Percentiles rank a stretch among this genome's conserved stretches.
phyloP scores from a whole-genome alignment of 345 rosid genomes.

The Citrus reticulata region DNA sequence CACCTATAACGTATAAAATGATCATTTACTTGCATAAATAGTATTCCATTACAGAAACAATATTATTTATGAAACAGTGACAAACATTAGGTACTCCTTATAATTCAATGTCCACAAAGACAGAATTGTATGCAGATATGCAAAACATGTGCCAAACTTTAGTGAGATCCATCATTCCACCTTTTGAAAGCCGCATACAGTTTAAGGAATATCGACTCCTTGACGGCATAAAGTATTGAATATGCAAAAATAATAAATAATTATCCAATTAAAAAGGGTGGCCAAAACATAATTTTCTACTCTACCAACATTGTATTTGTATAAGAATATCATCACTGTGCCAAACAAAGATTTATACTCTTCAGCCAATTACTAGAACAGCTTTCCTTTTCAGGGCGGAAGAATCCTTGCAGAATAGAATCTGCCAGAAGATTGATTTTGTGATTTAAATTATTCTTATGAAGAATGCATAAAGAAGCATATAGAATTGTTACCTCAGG shows the following conservation, averaged over 20 bases:
- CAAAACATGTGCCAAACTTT: neutral
- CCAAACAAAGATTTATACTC: neutral
- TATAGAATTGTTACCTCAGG: slow-evolving; percentile 50
- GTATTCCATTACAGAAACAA: neutral
- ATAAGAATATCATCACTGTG: neutral
- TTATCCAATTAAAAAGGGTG: neutral
- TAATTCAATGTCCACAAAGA: neutral
- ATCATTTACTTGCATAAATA: neutral
- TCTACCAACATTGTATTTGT: neutral
- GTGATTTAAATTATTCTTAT: neutral
- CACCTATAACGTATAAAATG: neutral
- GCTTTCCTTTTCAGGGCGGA: neutral
- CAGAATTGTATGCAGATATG: neutral
- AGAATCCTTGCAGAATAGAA: neutral
- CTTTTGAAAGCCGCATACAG: neutral
- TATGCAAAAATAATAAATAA: too few relatives aligned
- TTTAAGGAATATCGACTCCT: neutral
- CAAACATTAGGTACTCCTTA: neutral
- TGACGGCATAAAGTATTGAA: neutral
- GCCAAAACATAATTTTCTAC: neutral
- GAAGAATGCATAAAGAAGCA: neutral
- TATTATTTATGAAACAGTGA: neutral
- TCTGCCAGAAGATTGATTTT: neutral
- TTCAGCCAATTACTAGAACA: neutral
- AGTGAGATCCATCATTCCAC: neutral